Base-by-base conservation (phyloP, 306 rosid genomes). In the Lagenaria siceraria region DNA sequence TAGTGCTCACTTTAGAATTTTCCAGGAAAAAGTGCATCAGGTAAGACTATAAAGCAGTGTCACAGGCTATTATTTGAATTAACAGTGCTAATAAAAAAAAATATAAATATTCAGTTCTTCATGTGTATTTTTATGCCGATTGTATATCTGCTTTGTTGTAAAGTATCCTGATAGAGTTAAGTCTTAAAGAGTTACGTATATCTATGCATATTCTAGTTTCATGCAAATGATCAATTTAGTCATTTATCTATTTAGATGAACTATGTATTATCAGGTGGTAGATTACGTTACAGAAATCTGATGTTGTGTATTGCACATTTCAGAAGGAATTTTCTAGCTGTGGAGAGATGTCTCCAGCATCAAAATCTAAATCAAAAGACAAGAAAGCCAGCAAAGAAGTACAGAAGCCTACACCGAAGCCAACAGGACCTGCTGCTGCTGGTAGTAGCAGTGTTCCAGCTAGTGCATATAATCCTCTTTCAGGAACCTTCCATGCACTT, bases 391-490 rank as follows among this genome's bases (percentile, higher is more conserved):
- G 77, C 80, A 95, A 89, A 85, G 99, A 95, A 81, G 76, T 85
- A 75, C 97, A 86, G 68, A 85, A 86, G 80, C 84, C 96, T 82
- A 76, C 90, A 65, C 51, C 85, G 74, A 95, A 90, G 87, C 78
- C 89, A 43, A 42, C 84, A 58, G 99, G 84, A 52, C 81, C 99
- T 72, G 86, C 87, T 75, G 85, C 87, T 80, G 89, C 76, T 88
- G 80, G 82, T 76, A 78, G 55, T 24, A 43, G 84, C 82, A 89
- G 89, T 68, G 76, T 89, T 78, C 96, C 96, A 31, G 91, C 99
- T 24, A 92, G 96, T 87, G 98, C 91, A 8, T 92, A 96, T 84
- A 90, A 96, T 82, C 98, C 99, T 33, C 87, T 90, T 43, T 83
- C 74, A 74, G 98, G 99, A 83, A 96, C 99, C 35, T 96, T 96